Conservation (phyloP, 768 basidiomycete genomes). For the Psilocybe sp. region DNA sequence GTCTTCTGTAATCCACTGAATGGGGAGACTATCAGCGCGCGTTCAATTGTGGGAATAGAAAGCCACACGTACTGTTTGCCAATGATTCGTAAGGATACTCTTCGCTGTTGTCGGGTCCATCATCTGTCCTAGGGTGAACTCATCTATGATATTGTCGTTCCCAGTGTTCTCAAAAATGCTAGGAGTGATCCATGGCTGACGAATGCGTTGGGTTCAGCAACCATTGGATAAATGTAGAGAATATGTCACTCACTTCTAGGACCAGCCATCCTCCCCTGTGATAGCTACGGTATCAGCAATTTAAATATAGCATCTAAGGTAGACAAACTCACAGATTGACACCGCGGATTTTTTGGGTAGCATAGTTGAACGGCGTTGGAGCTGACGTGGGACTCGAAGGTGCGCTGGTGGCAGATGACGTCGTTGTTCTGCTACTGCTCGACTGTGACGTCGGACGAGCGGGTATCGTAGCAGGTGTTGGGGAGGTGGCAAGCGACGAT, state of each 20-base stretch:
- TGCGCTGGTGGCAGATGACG: constrained; percentile 6
- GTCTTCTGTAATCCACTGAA: constrained; percentile 51
- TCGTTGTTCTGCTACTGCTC: neutral
- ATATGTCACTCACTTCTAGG: constrained; percentile 15
- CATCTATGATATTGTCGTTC: constrained; percentile 22
- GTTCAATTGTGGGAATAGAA: neutral
- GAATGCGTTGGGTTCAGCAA: constrained; percentile 5
- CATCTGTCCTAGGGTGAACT: constrained; percentile 23
- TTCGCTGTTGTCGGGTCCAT: constrained; percentile 37
- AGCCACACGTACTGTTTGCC: constrained; percentile 27
- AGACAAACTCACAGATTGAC: constrained; percentile 21
- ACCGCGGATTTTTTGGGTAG: constrained; percentile 22
- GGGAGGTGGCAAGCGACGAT: neutral
- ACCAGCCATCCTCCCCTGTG: constrained; percentile 26
- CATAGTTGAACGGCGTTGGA: constrained; percentile 18
- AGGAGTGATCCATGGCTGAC: constrained; percentile 28
- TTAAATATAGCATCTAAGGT: neutral
- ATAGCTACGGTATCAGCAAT: neutral
- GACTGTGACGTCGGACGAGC: neutral
- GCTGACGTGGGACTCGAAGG: constrained; percentile 3
- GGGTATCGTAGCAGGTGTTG: constrained; percentile 9
- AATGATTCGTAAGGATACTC: constrained; percentile 43
- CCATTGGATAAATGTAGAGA: neutral
- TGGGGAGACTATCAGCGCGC: constrained; percentile 2
- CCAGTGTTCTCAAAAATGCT: constrained; percentile 24